These are phyloP conservation scores for Diaporthe caulivora DNA, from an alignment of 2,329 filamentous ascomycete species.

Conservation along the genomic window DNA sequence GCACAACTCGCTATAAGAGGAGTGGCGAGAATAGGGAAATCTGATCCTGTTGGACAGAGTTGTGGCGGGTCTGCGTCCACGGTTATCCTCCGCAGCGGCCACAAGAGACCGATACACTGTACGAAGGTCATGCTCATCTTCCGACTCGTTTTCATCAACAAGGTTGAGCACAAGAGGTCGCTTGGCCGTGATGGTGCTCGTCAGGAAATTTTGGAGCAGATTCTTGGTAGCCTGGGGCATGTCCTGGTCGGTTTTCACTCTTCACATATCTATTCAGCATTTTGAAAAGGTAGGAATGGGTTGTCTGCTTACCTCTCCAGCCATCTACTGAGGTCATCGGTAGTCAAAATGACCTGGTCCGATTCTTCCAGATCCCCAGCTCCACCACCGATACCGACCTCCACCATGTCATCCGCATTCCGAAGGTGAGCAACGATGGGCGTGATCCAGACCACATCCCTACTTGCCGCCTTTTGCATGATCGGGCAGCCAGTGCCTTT, in stretches of 20 bases:
- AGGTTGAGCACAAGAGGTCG: constrained; percentile 23
- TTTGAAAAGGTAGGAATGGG: too few relatives aligned
- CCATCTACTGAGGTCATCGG: constrained; percentile 66
- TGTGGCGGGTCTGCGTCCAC: constrained; percentile 36
- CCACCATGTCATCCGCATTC: constrained; percentile 73
- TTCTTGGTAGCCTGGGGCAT: constrained; percentile 41
- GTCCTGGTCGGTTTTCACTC: constrained; percentile 5
- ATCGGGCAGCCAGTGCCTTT: constrained; percentile 73
- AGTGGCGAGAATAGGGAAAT: constrained; percentile 92
- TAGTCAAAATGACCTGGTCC: constrained; percentile 71
- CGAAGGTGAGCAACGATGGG: constrained; percentile 78
- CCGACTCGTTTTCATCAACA: constrained; percentile 44
- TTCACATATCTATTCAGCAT: neutral
- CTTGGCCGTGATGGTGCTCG: constrained; percentile 2
- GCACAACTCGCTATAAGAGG: constrained; percentile 85
- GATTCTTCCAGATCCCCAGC: constrained; percentile 78
- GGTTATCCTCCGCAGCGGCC: constrained; percentile 2
- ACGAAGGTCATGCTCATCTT: constrained; percentile 39
- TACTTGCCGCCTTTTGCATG: constrained; percentile 54
- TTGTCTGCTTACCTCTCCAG: constrained; percentile 39
- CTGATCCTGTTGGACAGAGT: constrained; percentile 58
- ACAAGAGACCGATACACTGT: constrained; percentile 32
- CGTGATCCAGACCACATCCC: constrained; percentile 76
- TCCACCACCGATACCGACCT: constrained; percentile 84
- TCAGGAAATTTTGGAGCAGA: constrained; percentile 17